phyloP scores from a whole-genome alignment of 345 rosid species.

The Microcos paniculata region DNA sequence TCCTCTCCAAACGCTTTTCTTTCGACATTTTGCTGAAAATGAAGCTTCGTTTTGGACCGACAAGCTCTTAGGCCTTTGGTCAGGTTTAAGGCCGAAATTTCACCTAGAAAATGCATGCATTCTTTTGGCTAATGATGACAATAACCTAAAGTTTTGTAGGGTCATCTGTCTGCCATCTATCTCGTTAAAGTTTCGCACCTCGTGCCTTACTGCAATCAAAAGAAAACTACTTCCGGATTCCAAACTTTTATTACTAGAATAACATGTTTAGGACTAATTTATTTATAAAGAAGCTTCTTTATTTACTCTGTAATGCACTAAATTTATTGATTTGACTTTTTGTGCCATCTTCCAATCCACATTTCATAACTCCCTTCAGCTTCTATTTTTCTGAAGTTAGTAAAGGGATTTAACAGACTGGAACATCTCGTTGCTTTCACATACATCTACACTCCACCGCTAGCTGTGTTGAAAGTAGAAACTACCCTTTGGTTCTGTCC shows the following conservation, averaged over 20 bases:
- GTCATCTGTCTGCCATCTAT: neutral
- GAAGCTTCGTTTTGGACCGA: neutral
- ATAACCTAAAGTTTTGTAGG: neutral
- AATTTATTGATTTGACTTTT: slow-evolving; percentile 6
- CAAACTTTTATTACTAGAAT: neutral
- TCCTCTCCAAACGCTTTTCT: neutral
- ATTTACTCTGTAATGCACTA: neutral
- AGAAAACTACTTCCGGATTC: slow-evolving; percentile 15
- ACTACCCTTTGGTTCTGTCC: slow-evolving; percentile 13
- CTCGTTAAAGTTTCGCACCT: neutral
- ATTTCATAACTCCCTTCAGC: slow-evolving; percentile 3
- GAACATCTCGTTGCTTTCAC: neutral
- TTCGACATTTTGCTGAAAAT: neutral
- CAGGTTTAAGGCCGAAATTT: neutral
- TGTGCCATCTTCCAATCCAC: slow-evolving; percentile 14
- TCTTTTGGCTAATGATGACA: neutral
- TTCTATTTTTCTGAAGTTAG: slow-evolving; percentile 5
- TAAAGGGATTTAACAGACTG: slow-evolving; percentile 7
- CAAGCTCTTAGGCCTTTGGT: neutral
- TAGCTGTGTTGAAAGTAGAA: slow-evolving; percentile 15
- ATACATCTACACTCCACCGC: slow-evolving; percentile 16
- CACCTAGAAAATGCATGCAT: neutral
- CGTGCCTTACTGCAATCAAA: slow-evolving; percentile 17
- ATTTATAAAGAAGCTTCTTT: slow-evolving; percentile 16
- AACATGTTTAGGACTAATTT: slow-evolving; percentile 2